Conservation (phyloP, 2,329 filamentous ascomycete species). For the Aureobasidium sp. region DNA sequence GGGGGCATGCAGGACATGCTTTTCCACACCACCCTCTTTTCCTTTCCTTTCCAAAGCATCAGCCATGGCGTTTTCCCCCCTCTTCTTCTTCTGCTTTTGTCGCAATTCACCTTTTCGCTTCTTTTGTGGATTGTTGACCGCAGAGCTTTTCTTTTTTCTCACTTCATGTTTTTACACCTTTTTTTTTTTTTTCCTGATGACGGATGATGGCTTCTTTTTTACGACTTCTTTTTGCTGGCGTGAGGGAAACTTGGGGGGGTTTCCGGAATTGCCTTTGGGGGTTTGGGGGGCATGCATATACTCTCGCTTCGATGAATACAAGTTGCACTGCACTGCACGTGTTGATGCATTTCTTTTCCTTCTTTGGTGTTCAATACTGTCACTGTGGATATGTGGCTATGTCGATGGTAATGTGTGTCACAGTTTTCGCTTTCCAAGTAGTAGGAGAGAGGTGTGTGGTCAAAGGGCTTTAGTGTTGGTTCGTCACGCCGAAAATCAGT, state of each 20-base stretch:
- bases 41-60: neutral
- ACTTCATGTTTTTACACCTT: slow-evolving; percentile 5
- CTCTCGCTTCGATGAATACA: neutral
- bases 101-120: neutral
- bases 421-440: too few relatives aligned
- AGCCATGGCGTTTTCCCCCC: neutral
- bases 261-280: neutral
- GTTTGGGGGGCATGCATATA: neutral
- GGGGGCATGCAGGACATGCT: slow-evolving; percentile 7
- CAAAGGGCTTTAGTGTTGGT: too few relatives aligned
- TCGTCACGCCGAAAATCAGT: too few relatives aligned
- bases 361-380: too few relatives aligned
- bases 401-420: too few relatives aligned
- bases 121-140: slow-evolving; percentile 1
- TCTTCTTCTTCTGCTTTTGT: neutral
- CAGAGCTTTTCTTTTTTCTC: neutral
- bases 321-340: too few relatives aligned
- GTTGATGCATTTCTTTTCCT: neutral
- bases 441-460: too few relatives aligned
- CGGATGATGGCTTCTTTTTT: neutral
- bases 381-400: too few relatives aligned
- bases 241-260: too few relatives aligned
- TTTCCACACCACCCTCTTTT: neutral
- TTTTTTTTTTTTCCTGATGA: too few relatives aligned
- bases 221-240: neutral